Conservation (phyloP, 352 stramenopile species). For the Globisporangium abappressorium region DNA sequence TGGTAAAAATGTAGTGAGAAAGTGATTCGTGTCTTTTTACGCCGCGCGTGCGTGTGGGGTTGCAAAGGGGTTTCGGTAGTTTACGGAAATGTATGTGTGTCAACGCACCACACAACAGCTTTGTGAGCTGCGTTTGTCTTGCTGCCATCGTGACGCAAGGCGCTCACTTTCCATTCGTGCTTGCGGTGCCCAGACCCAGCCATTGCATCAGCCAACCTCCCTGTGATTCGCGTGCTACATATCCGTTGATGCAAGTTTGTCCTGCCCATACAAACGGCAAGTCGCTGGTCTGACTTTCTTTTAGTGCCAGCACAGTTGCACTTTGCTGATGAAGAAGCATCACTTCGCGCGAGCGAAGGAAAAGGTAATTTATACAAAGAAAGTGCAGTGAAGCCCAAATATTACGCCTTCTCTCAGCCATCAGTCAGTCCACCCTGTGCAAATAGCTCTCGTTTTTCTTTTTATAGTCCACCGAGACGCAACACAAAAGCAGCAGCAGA, state of each 20-base stretch:
- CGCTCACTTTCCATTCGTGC: not conserved
- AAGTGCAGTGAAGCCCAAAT: slow-evolving; percentile 1
- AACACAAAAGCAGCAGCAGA: not conserved
- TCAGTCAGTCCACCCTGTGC: not conserved
- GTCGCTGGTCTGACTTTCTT: slow-evolving; percentile 8
- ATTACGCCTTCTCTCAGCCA: slow-evolving; percentile 1
- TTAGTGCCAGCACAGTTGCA: slow-evolving; percentile 8
- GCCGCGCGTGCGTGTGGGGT: not conserved
- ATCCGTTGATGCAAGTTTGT: not conserved
- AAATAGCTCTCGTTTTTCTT: not conserved
- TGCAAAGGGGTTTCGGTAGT: slow-evolving; percentile 4
- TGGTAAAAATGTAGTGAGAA: not conserved
- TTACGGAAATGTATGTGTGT: not conserved
- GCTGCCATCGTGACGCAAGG: not conserved
- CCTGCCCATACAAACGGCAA: slow-evolving; percentile 3
- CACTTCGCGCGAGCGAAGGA: not conserved
- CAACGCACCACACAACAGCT: not conserved
- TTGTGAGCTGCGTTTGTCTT: not conserved
- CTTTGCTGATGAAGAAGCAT: not conserved
- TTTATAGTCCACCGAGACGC: slow-evolving; percentile 5
- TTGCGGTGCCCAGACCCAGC: not conserved
- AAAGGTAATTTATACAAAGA: slow-evolving; percentile 15
- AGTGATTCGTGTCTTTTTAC: slow-evolving; percentile 14
- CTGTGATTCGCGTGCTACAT: not conserved
- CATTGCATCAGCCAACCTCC: not conserved